Base-by-base conservation (phyloP, 2,329 filamentous ascomycete genomes). In the Karstenula rhodostoma region DNA sequence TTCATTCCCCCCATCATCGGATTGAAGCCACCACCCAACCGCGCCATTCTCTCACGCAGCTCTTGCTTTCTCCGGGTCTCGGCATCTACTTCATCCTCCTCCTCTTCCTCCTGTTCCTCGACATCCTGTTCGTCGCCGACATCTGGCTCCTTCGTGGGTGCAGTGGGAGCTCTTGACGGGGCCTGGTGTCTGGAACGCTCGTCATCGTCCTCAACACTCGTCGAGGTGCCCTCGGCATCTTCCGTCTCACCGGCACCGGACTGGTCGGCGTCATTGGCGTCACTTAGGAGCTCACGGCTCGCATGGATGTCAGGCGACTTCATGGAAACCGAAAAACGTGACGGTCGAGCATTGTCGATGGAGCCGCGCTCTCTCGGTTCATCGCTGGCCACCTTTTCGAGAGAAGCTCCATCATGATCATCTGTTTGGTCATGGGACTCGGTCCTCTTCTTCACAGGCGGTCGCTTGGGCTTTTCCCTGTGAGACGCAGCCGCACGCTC, bases 31-130 rank as follows among this genome's bases (percentile, higher is more conserved):
- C 94, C 94, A 68, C 94, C 96, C 90, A 99, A 95, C 80, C 97
- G 97, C 48, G 95, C 95, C 93, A 99, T 99, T 69, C 95, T 89
- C 63, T 95, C 93, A 61, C 95, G 88, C 33, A 99, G 84, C 75
- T 97, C 94, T 79, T 97, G 89, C 74, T 90, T 91, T 55, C 94
- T 90, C 67, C 87, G 89, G 23, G 92, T 85, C 76, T 99, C 95
- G 0, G 93, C 93, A 71, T 98, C 94, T 54, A 96, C 83, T 17
- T 96, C 92, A 33, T 93, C 90, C 22, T 91, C 90, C n/a, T 89
- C 90, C 12, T 86, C 87, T 2, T 85, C 86, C 19, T 85, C 85
- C 23, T 85, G 84, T 17, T 81, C 78, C 33, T 79, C 81, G 13
- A 81, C 80, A 25, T 83, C 82, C 57, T 84, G 80, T 64, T 85